A percentile compares a stretch with the other conserved stretches of the same genome.
Conservation (phyloP, 2,329 filamentous ascomycete species). For the Rhytidhysteron rufulum region DNA sequence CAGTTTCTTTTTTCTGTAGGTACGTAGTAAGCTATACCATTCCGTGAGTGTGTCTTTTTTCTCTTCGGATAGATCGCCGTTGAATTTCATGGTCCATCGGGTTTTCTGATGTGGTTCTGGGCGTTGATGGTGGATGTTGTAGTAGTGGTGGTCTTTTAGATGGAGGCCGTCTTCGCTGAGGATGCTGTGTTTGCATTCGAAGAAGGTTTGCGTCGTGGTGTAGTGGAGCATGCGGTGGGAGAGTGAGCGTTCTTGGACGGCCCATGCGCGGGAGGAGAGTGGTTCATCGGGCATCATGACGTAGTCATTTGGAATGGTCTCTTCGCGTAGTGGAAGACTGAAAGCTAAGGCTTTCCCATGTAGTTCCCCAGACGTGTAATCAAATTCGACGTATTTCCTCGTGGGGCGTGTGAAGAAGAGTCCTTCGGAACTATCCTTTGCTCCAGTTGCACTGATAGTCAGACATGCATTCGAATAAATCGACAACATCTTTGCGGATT, state of each 20-base stretch:
- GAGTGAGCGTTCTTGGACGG: slow-evolving; percentile 7
- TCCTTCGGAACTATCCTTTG: slow-evolving; percentile 6
- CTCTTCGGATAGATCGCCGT: slow-evolving; percentile 1
- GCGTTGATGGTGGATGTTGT: slow-evolving; percentile 3
- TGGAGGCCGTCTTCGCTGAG: slow-evolving; percentile 6
- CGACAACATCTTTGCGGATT: slow-evolving; percentile 13
- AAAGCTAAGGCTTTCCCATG: slow-evolving; percentile 4
- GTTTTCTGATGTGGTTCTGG: background rate
- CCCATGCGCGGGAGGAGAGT: slow-evolving; percentile 8
- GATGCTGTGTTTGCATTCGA: slow-evolving; percentile 7
- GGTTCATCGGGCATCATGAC: slow-evolving; percentile 5
- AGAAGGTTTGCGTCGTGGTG: slow-evolving; percentile 5
- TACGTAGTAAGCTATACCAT: background rate
- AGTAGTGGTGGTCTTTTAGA: slow-evolving; percentile 2
- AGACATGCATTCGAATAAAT: slow-evolving; percentile 12
- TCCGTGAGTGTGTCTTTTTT: background rate
- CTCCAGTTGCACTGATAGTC: slow-evolving; percentile 9
- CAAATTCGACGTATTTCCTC: slow-evolving; percentile 3
- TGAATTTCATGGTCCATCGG: background rate
- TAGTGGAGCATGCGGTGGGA: slow-evolving; percentile 6
- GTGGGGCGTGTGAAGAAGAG: slow-evolving; percentile 2
- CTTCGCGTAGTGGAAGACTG: slow-evolving; percentile 4
- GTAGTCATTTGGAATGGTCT: slow-evolving; percentile 2
- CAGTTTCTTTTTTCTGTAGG: background rate
- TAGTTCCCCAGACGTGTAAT: slow-evolving; percentile 3